phyloP scores from a whole-genome alignment of 202 grass and related monocot genomes.

The Schoenoplectus tabernaemontani region DNA sequence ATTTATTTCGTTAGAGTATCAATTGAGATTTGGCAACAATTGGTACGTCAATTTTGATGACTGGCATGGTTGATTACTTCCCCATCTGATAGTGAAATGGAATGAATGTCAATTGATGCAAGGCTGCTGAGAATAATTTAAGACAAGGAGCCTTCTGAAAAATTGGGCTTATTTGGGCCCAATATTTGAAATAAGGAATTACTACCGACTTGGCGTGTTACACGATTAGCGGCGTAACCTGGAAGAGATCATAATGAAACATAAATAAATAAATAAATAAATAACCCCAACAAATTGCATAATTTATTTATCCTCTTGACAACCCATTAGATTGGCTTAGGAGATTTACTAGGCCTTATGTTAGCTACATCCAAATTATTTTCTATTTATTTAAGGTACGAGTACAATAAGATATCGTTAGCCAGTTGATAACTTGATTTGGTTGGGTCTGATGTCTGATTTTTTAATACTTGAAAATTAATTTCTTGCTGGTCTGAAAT shows the following conservation, averaged over 20 bases:
- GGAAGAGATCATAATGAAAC: background rate
- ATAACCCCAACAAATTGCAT: background rate
- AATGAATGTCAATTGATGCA: background rate
- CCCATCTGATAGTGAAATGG: slow-evolving; percentile 5
- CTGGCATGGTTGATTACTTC: background rate
- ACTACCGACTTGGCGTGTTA: background rate
- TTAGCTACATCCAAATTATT: background rate
- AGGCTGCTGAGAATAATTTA: background rate
- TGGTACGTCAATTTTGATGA: background rate
- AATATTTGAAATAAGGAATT: background rate
- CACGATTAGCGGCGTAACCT: background rate
- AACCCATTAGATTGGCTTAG: slow-evolving; percentile 1
- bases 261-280: background rate
- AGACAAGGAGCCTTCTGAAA: background rate
- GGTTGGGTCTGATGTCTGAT: background rate
- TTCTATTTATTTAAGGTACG: background rate
- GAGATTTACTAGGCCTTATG: background rate
- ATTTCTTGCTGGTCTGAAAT: background rate
- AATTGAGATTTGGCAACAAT: background rate
- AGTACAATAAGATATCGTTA: background rate
- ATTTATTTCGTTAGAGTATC: background rate
- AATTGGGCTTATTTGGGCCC: background rate
- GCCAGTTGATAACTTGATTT: background rate
- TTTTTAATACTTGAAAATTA: background rate
- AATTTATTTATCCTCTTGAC: background rate